Evolutionary conservation across 495 filamentous ascomycete species (phyloP).

Genomic region (Thermochaetoides thermophila): DNA sequence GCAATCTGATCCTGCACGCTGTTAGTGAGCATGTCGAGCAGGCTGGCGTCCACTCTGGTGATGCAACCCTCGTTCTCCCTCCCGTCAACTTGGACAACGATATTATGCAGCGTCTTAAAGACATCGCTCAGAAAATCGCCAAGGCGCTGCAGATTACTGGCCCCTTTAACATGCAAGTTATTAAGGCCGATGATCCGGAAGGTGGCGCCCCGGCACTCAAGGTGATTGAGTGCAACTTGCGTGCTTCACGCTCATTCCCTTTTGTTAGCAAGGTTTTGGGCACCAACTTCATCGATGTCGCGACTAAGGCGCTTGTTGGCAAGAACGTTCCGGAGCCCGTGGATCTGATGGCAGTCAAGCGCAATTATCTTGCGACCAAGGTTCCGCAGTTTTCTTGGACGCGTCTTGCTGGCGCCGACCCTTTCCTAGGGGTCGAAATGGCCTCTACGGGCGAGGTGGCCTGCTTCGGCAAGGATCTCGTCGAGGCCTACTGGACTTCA

Average conservation of each 20-base stretch:
- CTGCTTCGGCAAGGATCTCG: slow-evolving; percentile 88
- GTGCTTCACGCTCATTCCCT: slow-evolving; percentile 93
- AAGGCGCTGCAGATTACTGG: slow-evolving; percentile 95
- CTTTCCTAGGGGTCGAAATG: slow-evolving; percentile 98
- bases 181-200: slow-evolving; percentile 67
- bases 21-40: slow-evolving; percentile 96
- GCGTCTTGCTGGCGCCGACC: slow-evolving; percentile 91
- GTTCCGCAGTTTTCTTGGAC: slow-evolving; percentile 99
- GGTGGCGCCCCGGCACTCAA: slow-evolving; percentile 64
- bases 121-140: slow-evolving; percentile 88
- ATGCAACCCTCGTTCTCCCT: slow-evolving; percentile 90
- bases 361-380: slow-evolving; percentile 89
- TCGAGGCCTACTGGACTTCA: slow-evolving; percentile 95
- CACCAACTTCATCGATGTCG: slow-evolving; percentile 93
- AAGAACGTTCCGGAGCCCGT: slow-evolving; percentile 72
- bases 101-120: slow-evolving; percentile 75
- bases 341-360: slow-evolving; percentile 77
- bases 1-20: slow-evolving; percentile 80
- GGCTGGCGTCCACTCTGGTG: slow-evolving; percentile 94
- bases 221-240: slow-evolving; percentile 97
- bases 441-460: slow-evolving; percentile 92
- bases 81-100: slow-evolving; percentile 60
- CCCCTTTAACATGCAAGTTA: slow-evolving; percentile 99
- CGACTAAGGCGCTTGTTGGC: slow-evolving; percentile 82
- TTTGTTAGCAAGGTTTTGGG: slow-evolving; percentile 95